Evolutionary conservation across 495 filamentous ascomycete species (phyloP).

Genomic region (Xylona heveae): DNA sequence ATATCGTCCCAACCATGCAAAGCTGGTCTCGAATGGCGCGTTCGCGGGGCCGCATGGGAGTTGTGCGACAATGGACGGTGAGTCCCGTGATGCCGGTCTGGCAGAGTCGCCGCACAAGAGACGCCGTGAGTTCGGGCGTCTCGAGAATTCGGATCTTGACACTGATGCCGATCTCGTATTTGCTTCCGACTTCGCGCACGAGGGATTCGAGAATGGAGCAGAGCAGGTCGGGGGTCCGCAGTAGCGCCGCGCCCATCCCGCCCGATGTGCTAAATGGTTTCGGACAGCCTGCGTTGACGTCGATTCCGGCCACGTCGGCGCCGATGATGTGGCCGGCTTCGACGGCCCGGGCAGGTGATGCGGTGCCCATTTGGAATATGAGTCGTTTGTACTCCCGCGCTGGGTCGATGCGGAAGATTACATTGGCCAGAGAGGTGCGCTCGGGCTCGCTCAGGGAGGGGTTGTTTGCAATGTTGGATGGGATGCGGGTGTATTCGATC

Average conservation of each 20-base stretch:
- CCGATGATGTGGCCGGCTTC: constrained; percentile 67
- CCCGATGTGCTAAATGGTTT: constrained; percentile 83
- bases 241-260: constrained; percentile 86
- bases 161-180: constrained; percentile 69
- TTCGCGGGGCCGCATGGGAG: constrained; percentile 81
- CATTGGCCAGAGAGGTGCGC: constrained; percentile 47
- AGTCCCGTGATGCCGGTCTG: constrained; percentile 76
- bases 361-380: constrained; percentile 82
- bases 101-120: constrained; percentile 51
- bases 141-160: constrained; percentile 89
- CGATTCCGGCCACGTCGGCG: constrained; percentile 73
- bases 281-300: constrained; percentile 91
- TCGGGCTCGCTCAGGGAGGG: constrained; percentile 15
- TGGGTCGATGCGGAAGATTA: constrained; percentile 74
- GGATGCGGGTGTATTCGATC: constrained; percentile 61
- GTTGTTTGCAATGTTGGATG: constrained; percentile 38
- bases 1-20: constrained; percentile 54
- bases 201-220: constrained; percentile 61
- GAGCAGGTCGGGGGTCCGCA: constrained; percentile 63
- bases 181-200: constrained; percentile 51
- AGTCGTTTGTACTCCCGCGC: constrained; percentile 44
- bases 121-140: constrained; percentile 45
- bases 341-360: constrained; percentile 59
- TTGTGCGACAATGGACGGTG: constrained; percentile 89
- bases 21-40: constrained; percentile 72